Evolutionary conservation across 176 grass and related monocot species (phyloP), one percentile per base, ranked within the genome.

Genomic region (Olyra latifolia): DNA sequence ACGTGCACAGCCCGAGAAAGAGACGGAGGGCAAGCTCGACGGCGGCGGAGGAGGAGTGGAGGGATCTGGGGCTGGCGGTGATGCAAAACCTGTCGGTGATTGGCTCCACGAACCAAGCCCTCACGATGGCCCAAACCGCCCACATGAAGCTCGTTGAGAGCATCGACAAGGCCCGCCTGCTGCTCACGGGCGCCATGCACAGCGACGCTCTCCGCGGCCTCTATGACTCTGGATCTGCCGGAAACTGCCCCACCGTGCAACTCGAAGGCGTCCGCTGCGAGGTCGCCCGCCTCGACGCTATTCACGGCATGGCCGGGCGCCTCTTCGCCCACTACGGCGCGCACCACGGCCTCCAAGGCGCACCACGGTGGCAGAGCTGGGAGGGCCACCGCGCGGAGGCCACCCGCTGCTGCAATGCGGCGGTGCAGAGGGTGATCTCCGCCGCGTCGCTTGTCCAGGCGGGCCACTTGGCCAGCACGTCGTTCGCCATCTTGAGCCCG

Each of bases 11-110:
- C 44, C 42, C 44, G 44, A 46, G 44, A 32, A 30, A 44, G 65
- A 44, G 20, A 43, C 1, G 10, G 48, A 10, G 76, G 48, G 28
- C 38, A 46, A 79, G 28, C 30, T 47, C 57, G 62, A 28, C n/a
- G 54, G 56, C 55, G 29, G 56, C 30, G 68, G 64, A 54, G 39
- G 7, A 73, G 30, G 35, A 65, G 20, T 80, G 68, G 76, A 9
- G 38, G 47, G 3, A 6, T 25, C 3, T 66, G 19, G 58, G 1
- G 84, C 2, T 8, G 9, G 35, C 6, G 67, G 5, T 62, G 75
- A 4, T 4, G 32, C 12, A 0, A 2, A 62, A 2, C 55, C 57
- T 85, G 17, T 1, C 3, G 23, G 1, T 4, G 3, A 46, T 50
- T 56, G 3, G 17, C 25, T 2, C 4, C 25, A 7, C 3, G 27